These are phyloP conservation scores for Iberis amara DNA, from an alignment of 441 rosid genomes.

Conservation along the genomic window DNA sequence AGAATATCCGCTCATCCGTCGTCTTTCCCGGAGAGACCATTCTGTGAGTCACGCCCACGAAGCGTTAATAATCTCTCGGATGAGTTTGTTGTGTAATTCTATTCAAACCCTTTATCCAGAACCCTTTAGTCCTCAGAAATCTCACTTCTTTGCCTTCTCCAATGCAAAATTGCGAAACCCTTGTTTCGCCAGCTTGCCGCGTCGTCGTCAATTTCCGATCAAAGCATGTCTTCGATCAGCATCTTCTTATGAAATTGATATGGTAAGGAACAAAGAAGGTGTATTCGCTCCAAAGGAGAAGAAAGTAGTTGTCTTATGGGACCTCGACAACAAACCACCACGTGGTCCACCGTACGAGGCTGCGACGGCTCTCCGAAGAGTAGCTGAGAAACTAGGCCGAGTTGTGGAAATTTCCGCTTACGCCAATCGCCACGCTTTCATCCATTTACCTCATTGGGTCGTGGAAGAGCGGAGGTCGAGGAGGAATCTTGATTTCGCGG, in stretches of 20 bases:
- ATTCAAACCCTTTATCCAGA: constrained; percentile 18
- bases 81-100: constrained; percentile 42
- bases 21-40: constrained; percentile 24
- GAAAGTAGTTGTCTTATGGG: constrained; percentile 82
- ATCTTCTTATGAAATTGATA: constrained; percentile 56
- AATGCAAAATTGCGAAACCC: constrained; percentile 16
- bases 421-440: constrained; percentile 87
- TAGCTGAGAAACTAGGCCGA: constrained; percentile 63
- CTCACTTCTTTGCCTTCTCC: constrained; percentile 30
- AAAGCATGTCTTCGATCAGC: constrained; percentile 29
- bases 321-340: constrained; percentile 92
- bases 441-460: constrained; percentile 76
- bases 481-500: constrained; percentile 51
- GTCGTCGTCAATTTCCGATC: constrained; percentile 19
- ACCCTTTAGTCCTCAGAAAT: background rate
- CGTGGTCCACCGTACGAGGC: constrained; percentile 82
- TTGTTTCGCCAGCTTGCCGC: background rate
- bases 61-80: constrained; percentile 3
- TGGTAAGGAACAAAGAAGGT: constrained; percentile 73
- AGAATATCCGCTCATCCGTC: constrained; percentile 26
- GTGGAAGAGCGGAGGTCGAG: constrained; percentile 60
- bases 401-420: constrained; percentile 73
- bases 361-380: constrained; percentile 50
- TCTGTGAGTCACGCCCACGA: background rate
- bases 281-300: constrained; percentile 54